Base-by-base conservation (phyloP, 2,329 filamentous ascomycete species). In the Hypoxylon sp. region DNA sequence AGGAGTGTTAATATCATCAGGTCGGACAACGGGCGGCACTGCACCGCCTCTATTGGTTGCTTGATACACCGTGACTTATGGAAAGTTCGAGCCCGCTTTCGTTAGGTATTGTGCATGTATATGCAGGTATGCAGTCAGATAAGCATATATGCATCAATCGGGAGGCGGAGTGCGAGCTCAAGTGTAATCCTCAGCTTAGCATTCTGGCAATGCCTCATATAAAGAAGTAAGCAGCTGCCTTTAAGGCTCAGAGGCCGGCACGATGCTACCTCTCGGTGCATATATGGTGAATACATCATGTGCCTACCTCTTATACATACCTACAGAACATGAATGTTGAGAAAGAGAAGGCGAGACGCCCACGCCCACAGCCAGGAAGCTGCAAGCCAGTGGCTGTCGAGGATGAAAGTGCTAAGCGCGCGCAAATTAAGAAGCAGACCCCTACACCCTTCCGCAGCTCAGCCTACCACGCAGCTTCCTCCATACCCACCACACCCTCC, bases 341-440 rank as follows among this genome's bases (percentile, higher is more conserved):
- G 40, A 48, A 42, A n/a, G 12, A 32, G 42, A 57, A 53, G 49
- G 55, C 56, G 62, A 65, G 62, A 60, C 62, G 62, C 62, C 62
- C 51, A n/a, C n/a, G n/a, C n/a, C n/a, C n/a, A n/a, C n/a, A n/a
- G n/a, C n/a, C n/a, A 18, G 40, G 16, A 57, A 62, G 46, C 30
- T 30, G 28, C 36, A 11, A 52, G 52, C 46, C 57, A 65, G 36
- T 58, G 57, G 53, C 49, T 56, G 40, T 52, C 20, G 11, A 44
- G 16, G 16, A 44, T 33, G 36, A 51, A n/a, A 24, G 36, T 33
- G 30, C 59, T 67, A 70, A 26, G 66, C 71, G 71, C 71, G 70
- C 71, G 70, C 70, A 70, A 71, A 67, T 51, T 46, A 70, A 58
- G 52, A 63, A 45, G 40, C 30, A 65, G 61, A 53, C 40, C 58